Evolutionary conservation across 768 basidiomycete genomes (phyloP).

Genomic region (Cyclocybe aegerita): DNA sequence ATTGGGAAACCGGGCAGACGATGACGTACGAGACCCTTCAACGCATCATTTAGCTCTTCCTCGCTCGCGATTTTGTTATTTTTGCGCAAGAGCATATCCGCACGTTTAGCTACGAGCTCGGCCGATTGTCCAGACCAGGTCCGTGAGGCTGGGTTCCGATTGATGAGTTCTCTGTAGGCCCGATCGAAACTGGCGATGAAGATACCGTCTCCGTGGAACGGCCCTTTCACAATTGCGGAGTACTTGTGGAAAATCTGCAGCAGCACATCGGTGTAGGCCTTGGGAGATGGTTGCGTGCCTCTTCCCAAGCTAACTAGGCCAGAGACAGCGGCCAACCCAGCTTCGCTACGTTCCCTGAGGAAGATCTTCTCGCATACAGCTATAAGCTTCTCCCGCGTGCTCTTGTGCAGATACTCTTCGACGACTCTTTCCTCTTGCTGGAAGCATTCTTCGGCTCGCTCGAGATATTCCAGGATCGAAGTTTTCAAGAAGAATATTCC

Average conservation of each 20-base stretch:
- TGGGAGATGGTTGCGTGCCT: conserved; percentile 70
- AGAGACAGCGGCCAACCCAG: conserved; percentile 81
- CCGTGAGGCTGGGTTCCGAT: conserved; percentile 90
- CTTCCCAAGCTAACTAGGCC: conserved; percentile 71
- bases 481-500: conserved; percentile 90
- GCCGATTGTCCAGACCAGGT: conserved; percentile 88
- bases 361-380: conserved; percentile 91
- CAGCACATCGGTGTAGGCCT: conserved; percentile 92
- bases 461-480: conserved; percentile 93
- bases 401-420: conserved; percentile 90
- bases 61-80: conserved; percentile 98
- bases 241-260: conserved; percentile 94
- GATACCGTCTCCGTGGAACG: conserved; percentile 93
- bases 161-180: conserved; percentile 97
- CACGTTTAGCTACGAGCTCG: conserved; percentile 92
- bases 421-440: conserved; percentile 96
- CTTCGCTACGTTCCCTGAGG: conserved; percentile 85
- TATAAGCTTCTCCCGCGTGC: conserved; percentile 84
- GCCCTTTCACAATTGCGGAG: conserved; percentile 85
- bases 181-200: conserved; percentile 96
- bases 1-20: conserved; percentile 26
- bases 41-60: conserved; percentile 85
- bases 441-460: conserved; percentile 92
- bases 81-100: conserved; percentile 89
- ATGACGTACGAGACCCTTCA: conserved; percentile 90